phyloP scores from a whole-genome alignment of 768 basidiomycete species.

The Mycena rosella region DNA sequence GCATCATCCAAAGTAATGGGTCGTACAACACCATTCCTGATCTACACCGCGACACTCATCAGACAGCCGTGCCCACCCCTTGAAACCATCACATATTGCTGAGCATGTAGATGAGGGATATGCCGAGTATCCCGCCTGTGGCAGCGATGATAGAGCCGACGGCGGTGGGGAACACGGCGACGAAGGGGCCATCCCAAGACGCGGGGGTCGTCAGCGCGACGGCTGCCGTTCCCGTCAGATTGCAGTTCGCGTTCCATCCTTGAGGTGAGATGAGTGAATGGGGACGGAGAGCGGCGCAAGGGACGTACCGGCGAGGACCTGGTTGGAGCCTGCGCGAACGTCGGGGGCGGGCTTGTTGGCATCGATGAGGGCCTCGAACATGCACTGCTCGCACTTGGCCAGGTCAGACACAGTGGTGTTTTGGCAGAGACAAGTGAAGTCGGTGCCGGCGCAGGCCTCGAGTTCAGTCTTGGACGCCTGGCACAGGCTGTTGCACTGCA shows the following conservation, averaged over 20 bases:
- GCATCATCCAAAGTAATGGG: slow-evolving; percentile 25
- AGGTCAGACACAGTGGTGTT: too few species aligned
- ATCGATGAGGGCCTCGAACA: slow-evolving; percentile 67
- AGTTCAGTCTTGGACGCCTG: slow-evolving; percentile 41
- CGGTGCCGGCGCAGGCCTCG: slow-evolving; percentile 56
- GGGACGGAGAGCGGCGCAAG: background rate
- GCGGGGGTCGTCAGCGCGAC: slow-evolving; percentile 60
- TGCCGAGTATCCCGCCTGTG: slow-evolving; percentile 30
- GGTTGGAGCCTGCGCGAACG: slow-evolving; percentile 68
- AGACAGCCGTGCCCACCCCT: slow-evolving; percentile 10
- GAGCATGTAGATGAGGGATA: slow-evolving; percentile 38
- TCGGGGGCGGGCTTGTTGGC: slow-evolving; percentile 63
- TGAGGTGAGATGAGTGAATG: slow-evolving; percentile 28
- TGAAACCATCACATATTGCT: slow-evolving; percentile 37
- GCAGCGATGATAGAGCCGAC: slow-evolving; percentile 30
- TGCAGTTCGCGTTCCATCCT: slow-evolving; percentile 73
- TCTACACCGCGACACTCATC: slow-evolving; percentile 27
- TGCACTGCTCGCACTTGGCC: slow-evolving; percentile 84
- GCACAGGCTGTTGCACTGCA: slow-evolving; percentile 54
- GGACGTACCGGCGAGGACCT: slow-evolving; percentile 66
- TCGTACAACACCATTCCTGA: slow-evolving; percentile 8
- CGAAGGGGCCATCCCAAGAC: slow-evolving; percentile 73
- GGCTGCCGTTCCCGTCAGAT: slow-evolving; percentile 53
- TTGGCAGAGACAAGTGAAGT: slow-evolving; percentile 72
- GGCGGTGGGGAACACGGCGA: slow-evolving; percentile 54